Conservation (phyloP, 2,329 filamentous ascomycete species). For the Volutella citrinella region DNA sequence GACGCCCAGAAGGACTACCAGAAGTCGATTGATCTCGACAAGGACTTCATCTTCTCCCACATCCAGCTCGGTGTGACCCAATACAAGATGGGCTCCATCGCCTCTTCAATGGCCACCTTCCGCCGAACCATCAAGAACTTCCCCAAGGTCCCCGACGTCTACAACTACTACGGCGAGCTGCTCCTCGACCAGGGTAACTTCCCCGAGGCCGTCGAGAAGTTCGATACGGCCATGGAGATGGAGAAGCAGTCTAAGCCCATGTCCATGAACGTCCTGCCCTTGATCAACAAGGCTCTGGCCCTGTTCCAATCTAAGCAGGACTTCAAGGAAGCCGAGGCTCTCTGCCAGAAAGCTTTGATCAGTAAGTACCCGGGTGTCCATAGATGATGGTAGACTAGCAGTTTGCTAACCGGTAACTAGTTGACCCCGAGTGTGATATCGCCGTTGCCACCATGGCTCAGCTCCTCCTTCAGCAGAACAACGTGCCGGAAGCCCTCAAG, state of each 20-base stretch:
- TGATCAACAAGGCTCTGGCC: conserved; percentile 97
- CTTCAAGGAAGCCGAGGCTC: conserved; percentile 88
- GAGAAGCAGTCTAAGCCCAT: conserved; percentile 92
- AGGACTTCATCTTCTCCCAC: conserved; percentile 97
- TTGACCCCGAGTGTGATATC: conserved; percentile 98
- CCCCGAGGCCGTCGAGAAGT: conserved; percentile 93
- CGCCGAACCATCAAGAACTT: conserved; percentile 98
- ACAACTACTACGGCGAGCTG: conserved; percentile 99
- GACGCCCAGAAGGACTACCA: conserved; percentile 98
- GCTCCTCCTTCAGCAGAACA: conserved; percentile 93
- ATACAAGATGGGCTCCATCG: conserved; percentile 99
- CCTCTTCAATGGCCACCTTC: conserved; percentile 98
- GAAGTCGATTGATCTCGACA: conserved; percentile 96
- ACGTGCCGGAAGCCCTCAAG: conserved; percentile 89
- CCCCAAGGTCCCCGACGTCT: conserved; percentile 91
- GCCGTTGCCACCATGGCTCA: conserved; percentile 98
- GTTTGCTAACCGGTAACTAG: conserved; percentile 48
- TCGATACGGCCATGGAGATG: conserved; percentile 97
- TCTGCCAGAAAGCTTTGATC: conserved; percentile 96
- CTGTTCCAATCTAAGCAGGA: conserved; percentile 99
- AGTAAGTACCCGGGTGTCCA: conserved; percentile 73
- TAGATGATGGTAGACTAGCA: too few species aligned
- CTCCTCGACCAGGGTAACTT: conserved; percentile 96
- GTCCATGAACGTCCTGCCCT: conserved; percentile 93
- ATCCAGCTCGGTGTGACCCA: conserved; percentile 99